A percentile compares a stretch with the other conserved stretches of the same genome.
Evolutionary conservation across 164 flowering plant genomes (phyloP).

Genomic region (Protea cynaroides): DNA sequence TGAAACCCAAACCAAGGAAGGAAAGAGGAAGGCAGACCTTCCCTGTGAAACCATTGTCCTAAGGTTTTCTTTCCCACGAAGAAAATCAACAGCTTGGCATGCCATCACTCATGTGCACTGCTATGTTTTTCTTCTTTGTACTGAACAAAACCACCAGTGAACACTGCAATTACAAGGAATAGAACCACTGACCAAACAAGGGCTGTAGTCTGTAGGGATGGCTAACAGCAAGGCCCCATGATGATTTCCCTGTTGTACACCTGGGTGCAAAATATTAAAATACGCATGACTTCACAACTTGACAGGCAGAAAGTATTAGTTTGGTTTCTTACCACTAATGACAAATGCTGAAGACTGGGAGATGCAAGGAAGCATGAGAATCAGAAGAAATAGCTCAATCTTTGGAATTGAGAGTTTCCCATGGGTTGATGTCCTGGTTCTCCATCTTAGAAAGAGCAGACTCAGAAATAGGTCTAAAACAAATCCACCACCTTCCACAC

Average conservation of each 20-base stretch:
- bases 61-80: conserved; percentile 26
- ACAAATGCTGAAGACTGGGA: conserved; percentile 55
- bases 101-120: conserved; percentile 23
- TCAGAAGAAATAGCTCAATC: conserved; percentile 51
- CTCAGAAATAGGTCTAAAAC: conserved; percentile 25
- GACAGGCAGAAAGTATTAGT: background rate
- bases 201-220: conserved; percentile 45
- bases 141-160: conserved; percentile 32
- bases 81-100: conserved; percentile 22
- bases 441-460: conserved; percentile 43
- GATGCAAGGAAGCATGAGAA: conserved; percentile 48
- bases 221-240: no score
- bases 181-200: conserved; percentile 38
- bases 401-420: conserved; percentile 47
- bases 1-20: conserved; percentile 42
- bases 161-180: conserved; percentile 37
- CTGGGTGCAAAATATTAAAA: conserved; percentile 16
- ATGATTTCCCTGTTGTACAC: conserved; percentile 49
- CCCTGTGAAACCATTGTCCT: conserved; percentile 51
- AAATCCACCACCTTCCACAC: conserved; percentile 37
- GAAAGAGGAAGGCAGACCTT: conserved; percentile 40
- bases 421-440: conserved; percentile 31
- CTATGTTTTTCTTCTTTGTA: conserved; percentile 38
- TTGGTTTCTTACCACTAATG: conserved; percentile 35
- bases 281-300: background rate